Conservation (phyloP, 306 rosid genomes). For the Benincasa hispida region DNA sequence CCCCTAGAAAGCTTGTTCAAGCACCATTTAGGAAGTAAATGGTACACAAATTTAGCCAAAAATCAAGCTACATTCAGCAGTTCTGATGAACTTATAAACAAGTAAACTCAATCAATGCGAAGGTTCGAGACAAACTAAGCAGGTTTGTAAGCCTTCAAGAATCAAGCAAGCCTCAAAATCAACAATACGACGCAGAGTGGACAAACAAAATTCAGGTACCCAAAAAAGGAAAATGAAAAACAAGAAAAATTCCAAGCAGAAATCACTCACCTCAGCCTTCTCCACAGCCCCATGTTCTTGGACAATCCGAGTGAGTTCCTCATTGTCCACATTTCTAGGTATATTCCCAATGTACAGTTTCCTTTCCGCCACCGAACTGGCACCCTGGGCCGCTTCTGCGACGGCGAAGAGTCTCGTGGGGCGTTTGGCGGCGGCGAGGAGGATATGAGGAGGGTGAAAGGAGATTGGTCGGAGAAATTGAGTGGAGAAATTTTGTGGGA, state of each 20-base stretch:
- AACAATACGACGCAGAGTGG: not conserved
- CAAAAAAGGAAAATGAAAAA: not conserved
- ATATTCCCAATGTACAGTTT: constrained; percentile 79
- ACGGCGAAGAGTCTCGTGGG: constrained; percentile 33
- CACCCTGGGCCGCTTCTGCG: constrained; percentile 32
- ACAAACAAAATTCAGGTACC: not conserved
- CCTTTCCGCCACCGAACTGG: constrained; percentile 41
- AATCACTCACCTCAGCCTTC: constrained; percentile 53
- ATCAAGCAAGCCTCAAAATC: not conserved
- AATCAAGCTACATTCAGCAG: not conserved
- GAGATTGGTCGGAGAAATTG: constrained; percentile 19
- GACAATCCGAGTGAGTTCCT: constrained; percentile 51
- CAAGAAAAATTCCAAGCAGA: not conserved
- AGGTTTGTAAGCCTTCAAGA: not conserved
- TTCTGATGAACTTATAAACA: not conserved
- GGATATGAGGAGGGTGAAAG: constrained; percentile 16
- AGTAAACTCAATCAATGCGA: not conserved
- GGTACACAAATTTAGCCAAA: not conserved
- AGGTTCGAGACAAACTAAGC: not conserved
- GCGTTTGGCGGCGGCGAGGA: constrained; percentile 10
- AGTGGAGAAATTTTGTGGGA: constrained; percentile 17
- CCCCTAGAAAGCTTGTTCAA: no score
- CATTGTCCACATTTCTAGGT: constrained; percentile 54
- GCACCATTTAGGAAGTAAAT: not conserved
- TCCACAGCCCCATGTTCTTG: constrained; percentile 80